phyloP scores from a whole-genome alignment of 2,329 filamentous ascomycete species.

The Ophioceras dolichostomum region DNA sequence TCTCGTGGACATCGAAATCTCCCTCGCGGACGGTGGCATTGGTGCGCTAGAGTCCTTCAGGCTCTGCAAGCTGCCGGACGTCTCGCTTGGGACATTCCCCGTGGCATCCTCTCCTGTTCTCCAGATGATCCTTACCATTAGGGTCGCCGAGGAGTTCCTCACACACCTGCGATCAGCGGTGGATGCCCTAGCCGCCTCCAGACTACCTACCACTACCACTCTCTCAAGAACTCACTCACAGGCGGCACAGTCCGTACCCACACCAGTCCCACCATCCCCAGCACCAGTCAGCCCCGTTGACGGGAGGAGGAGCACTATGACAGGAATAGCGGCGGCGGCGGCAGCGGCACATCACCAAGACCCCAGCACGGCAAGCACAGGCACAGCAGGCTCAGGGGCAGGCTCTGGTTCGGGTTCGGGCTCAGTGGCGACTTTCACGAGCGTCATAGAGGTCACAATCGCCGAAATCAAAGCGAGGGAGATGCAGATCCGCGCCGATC shows the following conservation, averaged over 20 bases:
- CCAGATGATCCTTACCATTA: constrained; percentile 28
- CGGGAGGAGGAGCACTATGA: no score
- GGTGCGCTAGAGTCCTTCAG: constrained; percentile 12
- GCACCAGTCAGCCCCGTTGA: no score
- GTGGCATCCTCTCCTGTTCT: constrained; percentile 25
- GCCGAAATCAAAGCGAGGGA: neutral
- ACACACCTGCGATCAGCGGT: constrained; percentile 12
- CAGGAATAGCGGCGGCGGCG: no score
- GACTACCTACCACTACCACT: neutral
- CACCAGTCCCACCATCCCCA: no score
- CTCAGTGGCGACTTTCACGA: neutral
- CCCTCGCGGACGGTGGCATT: constrained; percentile 13
- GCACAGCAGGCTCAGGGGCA: no score
- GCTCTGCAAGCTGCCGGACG: constrained; percentile 26
- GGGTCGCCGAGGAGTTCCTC: constrained; percentile 28
- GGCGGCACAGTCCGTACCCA: no score
- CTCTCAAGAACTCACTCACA: no score
- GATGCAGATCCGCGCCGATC: neutral
- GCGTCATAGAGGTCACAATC: neutral
- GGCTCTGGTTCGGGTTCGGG: no score
- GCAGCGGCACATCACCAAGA: no score
- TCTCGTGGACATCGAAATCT: constrained; percentile 20
- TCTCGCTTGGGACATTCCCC: constrained; percentile 26
- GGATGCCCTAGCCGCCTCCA: neutral
- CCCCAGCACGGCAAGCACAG: no score